Conservation (phyloP, 257 asterid genomes). For the Solanum okadae region DNA sequence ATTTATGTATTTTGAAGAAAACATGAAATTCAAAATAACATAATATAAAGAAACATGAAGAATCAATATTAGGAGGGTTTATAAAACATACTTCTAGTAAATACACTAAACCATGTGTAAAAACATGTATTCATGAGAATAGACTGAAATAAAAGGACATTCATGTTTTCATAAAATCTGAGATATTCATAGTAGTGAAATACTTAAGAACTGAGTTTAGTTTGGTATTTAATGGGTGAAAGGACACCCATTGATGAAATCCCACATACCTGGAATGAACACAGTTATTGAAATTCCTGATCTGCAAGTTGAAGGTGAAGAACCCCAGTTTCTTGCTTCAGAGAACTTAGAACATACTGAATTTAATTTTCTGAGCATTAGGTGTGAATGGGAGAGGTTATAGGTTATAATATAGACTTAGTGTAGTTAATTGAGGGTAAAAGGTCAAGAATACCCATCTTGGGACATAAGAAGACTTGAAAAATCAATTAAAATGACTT, state of each 20-base stretch:
- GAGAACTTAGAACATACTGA: not conserved
- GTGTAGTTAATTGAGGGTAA: not conserved
- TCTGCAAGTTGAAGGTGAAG: not conserved
- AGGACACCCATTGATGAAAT: not conserved
- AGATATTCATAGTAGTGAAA: not conserved
- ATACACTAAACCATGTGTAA: not conserved
- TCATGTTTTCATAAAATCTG: no score
- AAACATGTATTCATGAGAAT: not conserved
- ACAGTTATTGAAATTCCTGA: no score
- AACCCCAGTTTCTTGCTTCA: not conserved
- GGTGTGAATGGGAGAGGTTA: not conserved
- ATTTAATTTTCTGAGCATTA: no score
- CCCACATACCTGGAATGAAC: not conserved
- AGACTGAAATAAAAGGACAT: not conserved
- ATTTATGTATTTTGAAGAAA: no score
- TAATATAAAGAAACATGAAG: no score
- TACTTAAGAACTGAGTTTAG: no score
- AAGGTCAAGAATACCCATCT: not conserved
- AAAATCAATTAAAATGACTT: no score
- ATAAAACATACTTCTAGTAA: no score
- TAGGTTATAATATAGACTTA: not conserved
- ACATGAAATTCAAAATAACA: no score
- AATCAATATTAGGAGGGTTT: not conserved
- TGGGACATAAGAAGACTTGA: not conserved
- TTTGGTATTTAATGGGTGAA: not conserved